Evolutionary conservation across 139 green algal species (phyloP).

Genomic region (Chlorella vulgaris): DNA sequence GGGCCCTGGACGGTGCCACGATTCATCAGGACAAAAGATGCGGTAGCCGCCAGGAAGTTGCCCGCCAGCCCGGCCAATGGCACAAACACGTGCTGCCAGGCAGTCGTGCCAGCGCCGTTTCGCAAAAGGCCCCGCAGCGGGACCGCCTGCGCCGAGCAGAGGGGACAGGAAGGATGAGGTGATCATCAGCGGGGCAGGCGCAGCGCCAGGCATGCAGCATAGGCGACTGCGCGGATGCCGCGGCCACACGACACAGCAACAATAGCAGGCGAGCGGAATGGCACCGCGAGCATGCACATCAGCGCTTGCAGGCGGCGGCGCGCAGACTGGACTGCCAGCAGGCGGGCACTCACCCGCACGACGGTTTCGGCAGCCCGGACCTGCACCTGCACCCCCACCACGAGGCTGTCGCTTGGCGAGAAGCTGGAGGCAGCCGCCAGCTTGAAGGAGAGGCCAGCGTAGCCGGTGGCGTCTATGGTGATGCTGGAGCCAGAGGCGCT

Average conservation of each 20-base stretch:
- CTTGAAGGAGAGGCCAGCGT: slow-evolving; percentile 9
- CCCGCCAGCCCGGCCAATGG: neutral
- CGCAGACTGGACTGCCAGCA: too few species aligned
- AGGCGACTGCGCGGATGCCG: too few species aligned
- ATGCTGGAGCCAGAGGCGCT: too few species aligned
- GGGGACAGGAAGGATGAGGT: neutral
- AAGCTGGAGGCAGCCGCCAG: neutral
- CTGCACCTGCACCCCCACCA: neutral
- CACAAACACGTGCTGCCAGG: slow-evolving; percentile 13
- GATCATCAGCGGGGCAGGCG: neutral
- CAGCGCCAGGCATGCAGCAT: too few species aligned
- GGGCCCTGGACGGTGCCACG: neutral
- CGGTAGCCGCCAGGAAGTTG: too few species aligned
- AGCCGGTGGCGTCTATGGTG: neutral
- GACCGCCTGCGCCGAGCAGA: neutral
- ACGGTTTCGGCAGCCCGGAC: too few species aligned
- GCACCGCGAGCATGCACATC: too few species aligned
- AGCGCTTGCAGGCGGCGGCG: too few species aligned
- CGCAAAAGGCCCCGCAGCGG: neutral
- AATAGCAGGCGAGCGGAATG: too few species aligned
- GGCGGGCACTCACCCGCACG: too few species aligned
- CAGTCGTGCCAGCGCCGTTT: neutral
- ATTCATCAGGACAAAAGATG: neutral
- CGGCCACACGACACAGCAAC: too few species aligned
- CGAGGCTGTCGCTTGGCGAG: too few species aligned